A percentile compares a stretch with the other conserved stretches of the same genome.
Conservation (phyloP, 805 yeast genomes). For the Pichia sporocuriosa region DNA sequence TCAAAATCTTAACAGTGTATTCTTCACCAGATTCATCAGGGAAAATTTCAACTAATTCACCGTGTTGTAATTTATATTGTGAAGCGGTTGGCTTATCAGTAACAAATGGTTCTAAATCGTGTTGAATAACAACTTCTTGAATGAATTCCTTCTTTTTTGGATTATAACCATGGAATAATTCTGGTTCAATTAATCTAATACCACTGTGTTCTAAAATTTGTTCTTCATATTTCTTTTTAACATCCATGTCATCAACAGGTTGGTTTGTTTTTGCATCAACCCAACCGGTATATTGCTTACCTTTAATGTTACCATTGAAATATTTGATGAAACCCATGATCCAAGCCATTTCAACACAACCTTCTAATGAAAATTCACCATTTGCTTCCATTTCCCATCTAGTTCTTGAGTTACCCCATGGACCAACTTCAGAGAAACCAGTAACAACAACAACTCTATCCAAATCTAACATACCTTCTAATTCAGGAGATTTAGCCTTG, state of each 20-base stretch:
- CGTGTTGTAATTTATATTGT: conserved; percentile 90
- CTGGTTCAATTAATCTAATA: conserved; percentile 95
- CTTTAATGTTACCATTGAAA: conserved; percentile 85
- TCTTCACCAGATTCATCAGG: conserved; percentile 79
- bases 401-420: conserved; percentile 99
- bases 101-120: conserved; percentile 93
- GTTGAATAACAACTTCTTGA: conserved; percentile 95
- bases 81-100: conserved; percentile 92
- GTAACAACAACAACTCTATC: conserved; percentile 92
- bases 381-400: conserved; percentile 99
- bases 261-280: conserved; percentile 87
- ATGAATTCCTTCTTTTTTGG: conserved; percentile 89
- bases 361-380: conserved; percentile 94
- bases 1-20: conserved; percentile 80
- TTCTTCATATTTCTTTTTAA: conserved; percentile 86
- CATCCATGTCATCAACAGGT: conserved; percentile 92
- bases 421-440: conserved; percentile 98
- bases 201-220: conserved; percentile 89
- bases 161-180: conserved; percentile 86
- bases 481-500: conserved; percentile 59
- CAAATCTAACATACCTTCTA: conserved; percentile 87
- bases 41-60: conserved; percentile 86
- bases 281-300: conserved; percentile 94
- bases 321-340: conserved; percentile 97
- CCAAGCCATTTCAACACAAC: conserved; percentile 99